phyloP scores from a whole-genome alignment of 1,284 basidiomycete genomes.

The Leccinum fuscescens region DNA sequence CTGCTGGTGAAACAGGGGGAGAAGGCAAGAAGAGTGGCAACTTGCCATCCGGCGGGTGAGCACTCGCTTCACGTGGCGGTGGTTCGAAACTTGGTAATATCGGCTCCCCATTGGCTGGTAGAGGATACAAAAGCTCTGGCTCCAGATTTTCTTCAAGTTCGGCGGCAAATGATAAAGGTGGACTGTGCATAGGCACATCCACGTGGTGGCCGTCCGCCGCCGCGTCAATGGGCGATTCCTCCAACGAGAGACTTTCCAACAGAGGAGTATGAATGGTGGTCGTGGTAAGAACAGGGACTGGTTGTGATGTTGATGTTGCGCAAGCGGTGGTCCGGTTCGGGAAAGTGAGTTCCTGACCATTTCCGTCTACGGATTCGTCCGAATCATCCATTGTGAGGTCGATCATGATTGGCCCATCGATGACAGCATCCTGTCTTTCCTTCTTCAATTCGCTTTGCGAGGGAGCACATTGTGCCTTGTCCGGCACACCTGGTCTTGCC shows the following conservation, averaged over 20 bases:
- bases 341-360: slow-evolving; percentile 10
- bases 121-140: slow-evolving; percentile 7
- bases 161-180: slow-evolving; percentile 3
- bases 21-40: slow-evolving; percentile 33
- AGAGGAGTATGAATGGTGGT: slow-evolving; percentile 20
- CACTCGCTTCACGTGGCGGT: slow-evolving; percentile 17
- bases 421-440: slow-evolving; percentile 1
- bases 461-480: background rate
- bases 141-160: slow-evolving; percentile 13
- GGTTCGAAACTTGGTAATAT: slow-evolving; percentile 7
- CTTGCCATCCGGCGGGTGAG: slow-evolving; percentile 8
- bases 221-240: slow-evolving; percentile 15
- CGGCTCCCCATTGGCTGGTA: slow-evolving; percentile 2
- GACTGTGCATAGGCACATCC: slow-evolving; percentile 27
- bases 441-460: background rate
- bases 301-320: slow-evolving; percentile 6
- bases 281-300: slow-evolving; percentile 2
- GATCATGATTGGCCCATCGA: slow-evolving; percentile 26
- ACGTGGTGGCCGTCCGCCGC: slow-evolving; percentile 1
- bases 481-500: background rate
- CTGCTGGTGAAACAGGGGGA: slow-evolving; percentile 25
- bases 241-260: slow-evolving; percentile 23
- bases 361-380: slow-evolving; percentile 20
- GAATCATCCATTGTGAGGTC: slow-evolving; percentile 31
- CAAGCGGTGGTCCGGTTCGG: slow-evolving; percentile 5